phyloP scores from a whole-genome alignment of 306 rosid species.

The Cicer arietinum region DNA sequence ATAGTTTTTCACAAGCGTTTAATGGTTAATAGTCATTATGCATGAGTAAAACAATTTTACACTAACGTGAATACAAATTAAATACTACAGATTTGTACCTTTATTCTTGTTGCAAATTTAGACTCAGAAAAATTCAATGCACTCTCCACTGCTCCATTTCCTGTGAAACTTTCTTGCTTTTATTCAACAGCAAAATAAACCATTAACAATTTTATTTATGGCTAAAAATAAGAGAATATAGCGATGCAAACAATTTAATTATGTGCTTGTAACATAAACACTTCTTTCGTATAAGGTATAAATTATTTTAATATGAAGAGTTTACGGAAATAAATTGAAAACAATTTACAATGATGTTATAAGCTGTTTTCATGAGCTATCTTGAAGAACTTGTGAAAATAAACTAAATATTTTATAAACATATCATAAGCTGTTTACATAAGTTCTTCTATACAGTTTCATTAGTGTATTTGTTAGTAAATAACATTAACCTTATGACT shows the following conservation, averaged over 20 bases:
- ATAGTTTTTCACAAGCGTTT: too few relatives aligned
- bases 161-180: constrained; percentile 53
- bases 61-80: neutral
- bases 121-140: constrained; percentile 59
- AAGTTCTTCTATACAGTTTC: neutral
- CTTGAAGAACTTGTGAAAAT: too few relatives aligned
- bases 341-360: too few relatives aligned
- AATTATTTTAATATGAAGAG: too few relatives aligned
- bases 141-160: constrained; percentile 60
- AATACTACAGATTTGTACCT: constrained; percentile 48
- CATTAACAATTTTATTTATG: constrained; percentile 9
- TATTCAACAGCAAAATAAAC: constrained; percentile 42
- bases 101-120: constrained; percentile 66
- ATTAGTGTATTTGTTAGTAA: neutral
- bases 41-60: too few relatives aligned
- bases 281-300: too few relatives aligned
- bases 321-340: too few relatives aligned
- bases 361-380: too few relatives aligned
- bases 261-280: neutral
- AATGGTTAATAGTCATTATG: too few relatives aligned
- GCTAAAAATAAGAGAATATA: neutral
- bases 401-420: too few relatives aligned
- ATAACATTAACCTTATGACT: constrained; percentile 40
- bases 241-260: too few relatives aligned
- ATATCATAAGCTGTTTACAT: neutral